Evolutionary conservation across 495 filamentous ascomycete species (phyloP).

Genomic region (Penicillium manginii): DNA sequence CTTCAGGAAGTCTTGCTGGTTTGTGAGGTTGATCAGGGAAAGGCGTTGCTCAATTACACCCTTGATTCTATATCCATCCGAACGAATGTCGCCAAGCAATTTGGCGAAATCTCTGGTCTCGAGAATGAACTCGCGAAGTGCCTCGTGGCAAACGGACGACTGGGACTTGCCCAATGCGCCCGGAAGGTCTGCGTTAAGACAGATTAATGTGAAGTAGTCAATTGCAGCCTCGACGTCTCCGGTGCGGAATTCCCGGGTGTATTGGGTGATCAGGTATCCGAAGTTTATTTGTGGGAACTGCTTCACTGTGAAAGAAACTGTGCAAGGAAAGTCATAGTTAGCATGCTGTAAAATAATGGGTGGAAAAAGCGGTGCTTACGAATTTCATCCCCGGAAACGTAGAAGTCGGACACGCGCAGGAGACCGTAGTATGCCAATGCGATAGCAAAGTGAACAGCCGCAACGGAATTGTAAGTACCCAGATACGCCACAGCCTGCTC

Average conservation of each 20-base stretch:
- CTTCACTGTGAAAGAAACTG: constrained; percentile 72
- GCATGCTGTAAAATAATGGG: constrained; percentile 14
- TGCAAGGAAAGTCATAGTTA: constrained; percentile 27
- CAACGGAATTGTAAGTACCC: constrained; percentile 84
- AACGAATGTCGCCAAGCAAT: constrained; percentile 86
- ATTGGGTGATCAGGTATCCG: constrained; percentile 87
- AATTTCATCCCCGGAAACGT: constrained; percentile 69
- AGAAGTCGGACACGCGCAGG: constrained; percentile 78
- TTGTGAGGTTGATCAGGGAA: constrained; percentile 74
- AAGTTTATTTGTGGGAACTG: constrained; percentile 91
- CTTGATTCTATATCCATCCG: constrained; percentile 78
- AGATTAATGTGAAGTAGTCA: constrained; percentile 92
- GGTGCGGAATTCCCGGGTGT: constrained; percentile 92
- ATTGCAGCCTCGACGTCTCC: constrained; percentile 83
- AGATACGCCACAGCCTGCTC: constrained; percentile 92
- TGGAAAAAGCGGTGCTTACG: constrained; percentile 48
- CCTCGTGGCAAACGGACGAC: constrained; percentile 83
- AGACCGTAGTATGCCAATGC: constrained; percentile 90
- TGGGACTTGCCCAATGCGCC: constrained; percentile 75
- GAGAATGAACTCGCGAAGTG: constrained; percentile 90
- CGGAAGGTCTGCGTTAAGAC: constrained; percentile 84
- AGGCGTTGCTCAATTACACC: constrained; percentile 91
- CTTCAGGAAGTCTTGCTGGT: constrained; percentile 81
- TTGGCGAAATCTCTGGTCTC: constrained; percentile 94
- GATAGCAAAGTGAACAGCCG: constrained; percentile 94